phyloP scores from a whole-genome alignment of 2,329 filamentous ascomycete genomes.

The Cytospora chrysosperma region DNA sequence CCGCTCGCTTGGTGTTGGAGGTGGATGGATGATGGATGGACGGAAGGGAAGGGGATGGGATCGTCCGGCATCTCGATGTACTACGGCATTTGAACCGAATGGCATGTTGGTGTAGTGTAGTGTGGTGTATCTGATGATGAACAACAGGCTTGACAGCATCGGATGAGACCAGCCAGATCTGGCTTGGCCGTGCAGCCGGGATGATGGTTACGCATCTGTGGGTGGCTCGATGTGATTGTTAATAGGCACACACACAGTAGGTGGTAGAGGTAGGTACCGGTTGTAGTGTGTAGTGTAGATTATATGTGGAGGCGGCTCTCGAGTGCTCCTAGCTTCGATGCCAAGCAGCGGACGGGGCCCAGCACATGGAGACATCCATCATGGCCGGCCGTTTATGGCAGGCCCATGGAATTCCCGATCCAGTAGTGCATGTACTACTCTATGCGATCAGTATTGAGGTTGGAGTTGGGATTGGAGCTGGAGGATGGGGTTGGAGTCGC shows the following conservation, averaged over 20 bases:
- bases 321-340: not conserved
- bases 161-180: not conserved
- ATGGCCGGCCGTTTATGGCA: not conserved
- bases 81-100: not conserved
- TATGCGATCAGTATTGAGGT: no score
- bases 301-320: not conserved
- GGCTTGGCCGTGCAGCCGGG: not conserved
- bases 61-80: not conserved
- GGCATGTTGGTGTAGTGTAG: not conserved
- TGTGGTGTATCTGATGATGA: not conserved
- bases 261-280: no score
- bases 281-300: no score
- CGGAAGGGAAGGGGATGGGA: not conserved
- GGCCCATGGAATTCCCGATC: not conserved
- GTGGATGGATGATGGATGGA: not conserved
- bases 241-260: no score
- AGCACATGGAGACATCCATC: no score
- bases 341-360: not conserved
- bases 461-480: not conserved
- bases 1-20: not conserved
- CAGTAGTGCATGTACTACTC: no score
- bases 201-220: not conserved
- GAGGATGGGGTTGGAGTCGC: not conserved
- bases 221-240: not conserved
- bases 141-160: not conserved